phyloP scores from a whole-genome alignment of 1,284 basidiomycete species.

The Ustilago trichophora region DNA sequence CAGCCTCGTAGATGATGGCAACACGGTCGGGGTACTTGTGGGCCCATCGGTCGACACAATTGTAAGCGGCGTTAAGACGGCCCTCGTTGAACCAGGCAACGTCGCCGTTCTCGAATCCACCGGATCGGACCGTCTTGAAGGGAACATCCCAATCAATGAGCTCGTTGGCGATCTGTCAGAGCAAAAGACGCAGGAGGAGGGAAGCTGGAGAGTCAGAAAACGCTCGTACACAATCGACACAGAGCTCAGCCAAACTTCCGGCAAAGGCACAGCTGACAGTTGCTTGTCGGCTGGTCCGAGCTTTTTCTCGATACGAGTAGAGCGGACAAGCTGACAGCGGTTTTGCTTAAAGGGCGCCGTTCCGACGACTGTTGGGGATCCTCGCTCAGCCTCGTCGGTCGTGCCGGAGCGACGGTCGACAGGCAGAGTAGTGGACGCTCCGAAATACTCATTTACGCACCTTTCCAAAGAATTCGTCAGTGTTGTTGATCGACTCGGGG shows the following conservation, averaged over 20 bases:
- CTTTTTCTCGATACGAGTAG: too few relatives aligned
- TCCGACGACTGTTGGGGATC: too few relatives aligned
- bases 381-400: too few relatives aligned
- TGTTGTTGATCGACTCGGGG: slow-evolving; percentile 51
- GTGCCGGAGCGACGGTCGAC: too few relatives aligned
- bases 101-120: slow-evolving; percentile 85
- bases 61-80: slow-evolving; percentile 80
- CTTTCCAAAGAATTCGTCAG: slow-evolving; percentile 58
- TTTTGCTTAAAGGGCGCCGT: too few relatives aligned
- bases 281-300: too few relatives aligned
- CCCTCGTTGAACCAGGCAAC: slow-evolving; percentile 83
- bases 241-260: too few relatives aligned
- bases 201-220: neutral
- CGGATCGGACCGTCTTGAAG: slow-evolving; percentile 86
- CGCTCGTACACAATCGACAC: too few relatives aligned
- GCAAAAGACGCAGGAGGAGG: neutral
- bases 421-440: too few relatives aligned
- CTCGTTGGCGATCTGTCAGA: slow-evolving; percentile 77
- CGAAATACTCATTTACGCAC: too few relatives aligned
- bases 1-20: slow-evolving; percentile 98
- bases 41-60: slow-evolving; percentile 96
- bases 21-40: slow-evolving; percentile 90
- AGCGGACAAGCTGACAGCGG: too few relatives aligned
- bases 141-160: slow-evolving; percentile 88
- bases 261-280: too few relatives aligned